Percentiles rank a stretch among this genome's conserved stretches.
phyloP scores from a whole-genome alignment of 164 flowering plant species.

The Vitis cinerea region DNA sequence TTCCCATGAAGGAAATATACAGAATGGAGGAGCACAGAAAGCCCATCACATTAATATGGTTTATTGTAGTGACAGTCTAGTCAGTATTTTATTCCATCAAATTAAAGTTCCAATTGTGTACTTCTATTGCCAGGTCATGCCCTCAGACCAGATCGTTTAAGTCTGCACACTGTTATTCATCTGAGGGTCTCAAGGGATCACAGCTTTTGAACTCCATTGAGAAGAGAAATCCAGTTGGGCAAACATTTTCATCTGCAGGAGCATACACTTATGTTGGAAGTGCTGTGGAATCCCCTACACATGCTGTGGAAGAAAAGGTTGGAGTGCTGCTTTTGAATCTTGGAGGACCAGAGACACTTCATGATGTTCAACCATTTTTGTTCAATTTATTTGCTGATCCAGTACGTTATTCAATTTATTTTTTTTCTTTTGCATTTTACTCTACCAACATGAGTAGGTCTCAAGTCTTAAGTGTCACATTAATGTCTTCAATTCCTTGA shows the following conservation, averaged over 20 bases:
- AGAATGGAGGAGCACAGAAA: no score
- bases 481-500: constrained; percentile 9
- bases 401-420: constrained; percentile 38
- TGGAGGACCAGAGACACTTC: constrained; percentile 84
- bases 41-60: no score
- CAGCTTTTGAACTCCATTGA: not conserved
- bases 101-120: not conserved
- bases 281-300: constrained; percentile 33
- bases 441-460: not conserved
- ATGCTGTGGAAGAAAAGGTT: constrained; percentile 62
- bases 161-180: constrained; percentile 7
- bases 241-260: constrained; percentile 34
- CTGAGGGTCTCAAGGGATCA: constrained; percentile 4
- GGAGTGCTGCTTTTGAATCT: constrained; percentile 94
- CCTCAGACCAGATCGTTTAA: constrained; percentile 4
- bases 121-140: constrained; percentile 19
- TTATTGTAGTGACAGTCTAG: not conserved
- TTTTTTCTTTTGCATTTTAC: not conserved
- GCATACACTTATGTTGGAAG: constrained; percentile 24
- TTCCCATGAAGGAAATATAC: no score
- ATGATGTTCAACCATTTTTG: constrained; percentile 94
- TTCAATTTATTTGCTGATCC: constrained; percentile 97
- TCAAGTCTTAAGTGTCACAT: not conserved
- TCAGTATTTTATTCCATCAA: not conserved
- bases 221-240: constrained; percentile 24